Evolutionary conservation across 192 early-diverging fungal genomes (phyloP).

Genomic region (Gonapodya prolifera): DNA sequence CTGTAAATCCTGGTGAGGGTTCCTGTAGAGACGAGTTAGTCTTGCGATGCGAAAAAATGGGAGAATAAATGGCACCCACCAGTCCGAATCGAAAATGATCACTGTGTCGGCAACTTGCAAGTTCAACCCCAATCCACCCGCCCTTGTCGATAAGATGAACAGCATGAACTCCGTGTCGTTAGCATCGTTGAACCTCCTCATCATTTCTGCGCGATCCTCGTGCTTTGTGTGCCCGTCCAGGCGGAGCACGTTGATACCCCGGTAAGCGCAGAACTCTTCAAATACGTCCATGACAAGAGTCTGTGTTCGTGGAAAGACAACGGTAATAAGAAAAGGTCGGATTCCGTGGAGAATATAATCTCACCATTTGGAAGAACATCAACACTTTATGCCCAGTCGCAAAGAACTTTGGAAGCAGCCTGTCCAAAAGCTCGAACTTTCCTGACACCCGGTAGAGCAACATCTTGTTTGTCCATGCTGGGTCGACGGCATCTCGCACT

Average conservation of each 20-base stretch:
- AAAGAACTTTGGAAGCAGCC: constrained; percentile 84
- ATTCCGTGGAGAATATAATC: neutral
- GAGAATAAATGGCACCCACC: constrained; percentile 34
- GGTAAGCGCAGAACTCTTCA: constrained; percentile 81
- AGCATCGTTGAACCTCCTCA: constrained; percentile 75
- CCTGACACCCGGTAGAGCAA: constrained; percentile 73
- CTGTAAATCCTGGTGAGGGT: constrained; percentile 96
- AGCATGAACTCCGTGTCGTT: constrained; percentile 67
- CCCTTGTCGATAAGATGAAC: constrained; percentile 88
- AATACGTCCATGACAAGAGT: constrained; percentile 81
- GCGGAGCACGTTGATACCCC: constrained; percentile 61
- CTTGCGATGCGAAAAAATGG: constrained; percentile 2
- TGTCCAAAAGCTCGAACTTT: constrained; percentile 94
- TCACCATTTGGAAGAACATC: constrained; percentile 49
- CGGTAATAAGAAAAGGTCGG: neutral
- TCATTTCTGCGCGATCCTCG: constrained; percentile 67
- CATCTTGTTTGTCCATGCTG: constrained; percentile 50
- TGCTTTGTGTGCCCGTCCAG: constrained; percentile 80
- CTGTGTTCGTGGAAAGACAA: constrained; percentile 39
- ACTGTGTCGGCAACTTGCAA: constrained; percentile 96
- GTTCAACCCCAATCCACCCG: constrained; percentile 93
- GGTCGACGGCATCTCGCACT: constrained; percentile 76
- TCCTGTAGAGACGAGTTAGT: constrained; percentile 25
- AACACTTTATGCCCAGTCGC: constrained; percentile 65
- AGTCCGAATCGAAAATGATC: constrained; percentile 96